Evolutionary conservation across 2,329 filamentous ascomycete species (phyloP).

Genomic region (Cladosporium cucumerinum): DNA sequence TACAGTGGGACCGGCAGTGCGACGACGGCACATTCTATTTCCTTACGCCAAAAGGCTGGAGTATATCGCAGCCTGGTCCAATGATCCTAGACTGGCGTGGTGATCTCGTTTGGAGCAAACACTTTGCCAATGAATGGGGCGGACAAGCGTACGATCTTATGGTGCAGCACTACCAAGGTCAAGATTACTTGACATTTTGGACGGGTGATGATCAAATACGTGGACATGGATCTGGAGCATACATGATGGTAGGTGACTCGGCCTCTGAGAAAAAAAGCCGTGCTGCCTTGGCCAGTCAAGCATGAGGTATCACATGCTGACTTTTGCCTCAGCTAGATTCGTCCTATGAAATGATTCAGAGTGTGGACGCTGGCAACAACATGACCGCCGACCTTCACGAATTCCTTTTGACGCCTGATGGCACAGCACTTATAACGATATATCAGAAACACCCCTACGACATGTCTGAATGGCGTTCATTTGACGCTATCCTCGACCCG

Average conservation of each 20-base stretch:
- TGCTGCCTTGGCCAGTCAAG: neutral
- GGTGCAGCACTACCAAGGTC: slow-evolving; percentile 33
- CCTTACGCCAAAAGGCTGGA: slow-evolving; percentile 25
- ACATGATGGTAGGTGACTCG: slow-evolving; percentile 24
- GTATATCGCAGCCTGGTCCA: slow-evolving; percentile 23
- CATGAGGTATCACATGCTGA: neutral
- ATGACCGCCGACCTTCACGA: slow-evolving; percentile 42
- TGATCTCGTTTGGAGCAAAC: slow-evolving; percentile 26
- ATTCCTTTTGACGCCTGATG: slow-evolving; percentile 40
- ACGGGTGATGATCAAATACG: slow-evolving; percentile 32
- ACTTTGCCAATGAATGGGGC: slow-evolving; percentile 24
- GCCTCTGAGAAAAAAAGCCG: neutral
- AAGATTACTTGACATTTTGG: slow-evolving; percentile 37
- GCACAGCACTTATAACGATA: slow-evolving; percentile 42
- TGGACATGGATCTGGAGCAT: slow-evolving; percentile 29
- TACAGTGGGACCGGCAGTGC: slow-evolving; percentile 16
- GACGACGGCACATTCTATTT: slow-evolving; percentile 21
- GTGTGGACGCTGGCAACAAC: slow-evolving; percentile 37
- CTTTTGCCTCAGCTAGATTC: slow-evolving; percentile 21
- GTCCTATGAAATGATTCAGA: slow-evolving; percentile 34
- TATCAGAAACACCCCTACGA: slow-evolving; percentile 25
- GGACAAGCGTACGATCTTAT: slow-evolving; percentile 30
- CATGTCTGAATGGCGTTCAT: slow-evolving; percentile 24
- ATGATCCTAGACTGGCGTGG: slow-evolving; percentile 29
- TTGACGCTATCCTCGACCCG: slow-evolving; percentile 33